Evolutionary conservation across 495 filamentous ascomycete genomes (phyloP), one percentile per base, ranked within the genome.

Genomic region (Penicillium diatomitis): DNA sequence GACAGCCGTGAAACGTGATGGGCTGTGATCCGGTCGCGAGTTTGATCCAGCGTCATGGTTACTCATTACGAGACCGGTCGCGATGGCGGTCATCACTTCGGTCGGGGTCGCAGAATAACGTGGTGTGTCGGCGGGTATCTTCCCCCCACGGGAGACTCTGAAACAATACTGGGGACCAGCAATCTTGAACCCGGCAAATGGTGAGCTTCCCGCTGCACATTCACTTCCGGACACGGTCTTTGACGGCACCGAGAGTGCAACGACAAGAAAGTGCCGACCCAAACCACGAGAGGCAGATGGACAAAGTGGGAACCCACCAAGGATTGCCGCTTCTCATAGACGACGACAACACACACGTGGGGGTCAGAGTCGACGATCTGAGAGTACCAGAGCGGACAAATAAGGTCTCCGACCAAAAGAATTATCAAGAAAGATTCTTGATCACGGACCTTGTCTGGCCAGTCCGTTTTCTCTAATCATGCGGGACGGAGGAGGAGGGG

Each of bases 1-100:
- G 31, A 79, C 74, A 38, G 75, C 74, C 4, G 75, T 79, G 49
- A 79, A 79, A 20, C 70, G 67, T 10, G 73, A 74, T 31, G 74
- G 72, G 40, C 70, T 75, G 38, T 70, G 68, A 20, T 74, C 73
- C 31, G 70, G 50, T 39, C 67, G 67, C 11, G 63, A 58, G 34
- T 76, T 70, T 32, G 56, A 60, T 37, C 70, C 68, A 5, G 63
- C 54, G 11, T 64, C 68, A 41, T 68, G 66, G 46, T 64, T 53
- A 44, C 67, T 68, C 57, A 69, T 63, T 46, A 63, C 57, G 40
- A 70, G 54, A 20, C 57, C 62, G 28, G 70, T 58, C 35, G 72
- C 62, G 38, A 75, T 64, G 44, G 73, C 63, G 29, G 72, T 67
- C 74, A 78, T 77, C 32, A 8, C 53, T n/a, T 34, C 35, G 32